These are phyloP conservation scores for Leucocoprinus birnbaumii DNA, from an alignment of 768 basidiomycete genomes.

Conservation along the genomic window DNA sequence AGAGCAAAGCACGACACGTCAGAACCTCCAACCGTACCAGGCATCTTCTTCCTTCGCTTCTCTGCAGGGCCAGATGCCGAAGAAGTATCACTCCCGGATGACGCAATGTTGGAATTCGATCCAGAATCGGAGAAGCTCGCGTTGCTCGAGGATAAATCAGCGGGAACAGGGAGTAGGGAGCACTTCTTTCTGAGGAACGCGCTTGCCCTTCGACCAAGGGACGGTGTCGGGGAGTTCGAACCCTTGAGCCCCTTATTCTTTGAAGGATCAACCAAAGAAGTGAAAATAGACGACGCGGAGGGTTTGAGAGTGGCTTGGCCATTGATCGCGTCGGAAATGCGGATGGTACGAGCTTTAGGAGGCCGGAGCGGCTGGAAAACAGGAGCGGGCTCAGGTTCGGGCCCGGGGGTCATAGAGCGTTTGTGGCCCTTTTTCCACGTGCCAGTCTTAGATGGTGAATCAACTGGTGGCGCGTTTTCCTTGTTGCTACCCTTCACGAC, in stretches of 20 bases:
- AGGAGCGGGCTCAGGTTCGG: conserved; percentile 53
- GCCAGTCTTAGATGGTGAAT: conserved; percentile 16
- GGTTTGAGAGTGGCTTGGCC: conserved; percentile 4
- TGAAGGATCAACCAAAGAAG: background rate
- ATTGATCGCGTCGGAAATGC: background rate
- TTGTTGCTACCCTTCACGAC: conserved; percentile 14
- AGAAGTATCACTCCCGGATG: conserved; percentile 16
- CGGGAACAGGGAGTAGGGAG: conserved; percentile 7
- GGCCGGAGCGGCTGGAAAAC: conserved; percentile 61
- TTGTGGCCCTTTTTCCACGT: conserved; percentile 34
- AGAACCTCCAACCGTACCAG: conserved; percentile 67
- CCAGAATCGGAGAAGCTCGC: conserved; percentile 5
- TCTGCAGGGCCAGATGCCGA: conserved; percentile 22
- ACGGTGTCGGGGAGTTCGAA: conserved; percentile 3
- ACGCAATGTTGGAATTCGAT: background rate
- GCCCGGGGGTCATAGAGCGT: conserved; percentile 55
- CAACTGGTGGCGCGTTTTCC: conserved; percentile 15
- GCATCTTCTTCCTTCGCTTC: conserved; percentile 53
- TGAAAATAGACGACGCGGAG: conserved; percentile 5
- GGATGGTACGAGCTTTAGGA: conserved; percentile 29
- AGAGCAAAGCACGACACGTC: conserved; percentile 42
- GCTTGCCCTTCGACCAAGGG: conserved; percentile 8
- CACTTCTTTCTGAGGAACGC: conserved; percentile 9
- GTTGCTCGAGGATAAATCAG: conserved; percentile 1
- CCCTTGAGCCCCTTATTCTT: conserved; percentile 1